Evolutionary conservation across 2,329 filamentous ascomycete species (phyloP).

Genomic region (Thielaviopsis ethacetica): DNA sequence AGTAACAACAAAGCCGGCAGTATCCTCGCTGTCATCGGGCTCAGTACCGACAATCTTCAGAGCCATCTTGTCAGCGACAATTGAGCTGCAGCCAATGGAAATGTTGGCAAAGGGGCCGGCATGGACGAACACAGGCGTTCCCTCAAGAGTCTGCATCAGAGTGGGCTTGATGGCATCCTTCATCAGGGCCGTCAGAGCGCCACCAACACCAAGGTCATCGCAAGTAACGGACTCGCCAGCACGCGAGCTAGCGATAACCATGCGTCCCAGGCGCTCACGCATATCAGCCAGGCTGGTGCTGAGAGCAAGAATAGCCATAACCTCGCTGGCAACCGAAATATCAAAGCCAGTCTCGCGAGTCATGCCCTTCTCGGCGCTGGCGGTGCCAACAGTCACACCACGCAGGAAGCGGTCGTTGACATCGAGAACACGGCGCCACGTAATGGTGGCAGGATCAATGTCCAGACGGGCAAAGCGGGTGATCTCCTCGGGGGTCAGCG

Average conservation of each 20-base stretch:
- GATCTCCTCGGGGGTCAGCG: constrained; percentile 82
- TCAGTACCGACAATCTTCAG: constrained; percentile 93
- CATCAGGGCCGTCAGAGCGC: constrained; percentile 87
- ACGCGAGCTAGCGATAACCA: constrained; percentile 84
- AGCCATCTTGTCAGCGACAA: constrained; percentile 87
- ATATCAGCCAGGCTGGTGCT: constrained; percentile 78
- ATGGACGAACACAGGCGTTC: constrained; percentile 93
- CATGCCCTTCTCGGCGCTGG: constrained; percentile 78
- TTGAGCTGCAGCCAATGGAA: constrained; percentile 89
- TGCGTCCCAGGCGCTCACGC: constrained; percentile 81
- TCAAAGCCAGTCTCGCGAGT: constrained; percentile 86
- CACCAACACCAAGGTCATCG: constrained; percentile 85
- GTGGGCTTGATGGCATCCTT: constrained; percentile 98
- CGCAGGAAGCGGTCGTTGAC: constrained; percentile 93
- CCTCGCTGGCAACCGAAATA: constrained; percentile 93
- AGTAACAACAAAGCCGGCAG: constrained; percentile 81
- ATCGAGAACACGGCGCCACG: constrained; percentile 89
- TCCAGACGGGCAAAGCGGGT: constrained; percentile 79
- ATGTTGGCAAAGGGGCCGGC: constrained; percentile 98
- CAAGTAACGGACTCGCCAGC: constrained; percentile 84
- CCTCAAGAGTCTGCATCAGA: constrained; percentile 94
- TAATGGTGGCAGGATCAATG: constrained; percentile 93
- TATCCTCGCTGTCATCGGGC: constrained; percentile 65
- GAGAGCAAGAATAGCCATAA: constrained; percentile 93
- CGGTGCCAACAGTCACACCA: constrained; percentile 74